Conservation (phyloP, 441 rosid genomes). For the Jatropha multifida region DNA sequence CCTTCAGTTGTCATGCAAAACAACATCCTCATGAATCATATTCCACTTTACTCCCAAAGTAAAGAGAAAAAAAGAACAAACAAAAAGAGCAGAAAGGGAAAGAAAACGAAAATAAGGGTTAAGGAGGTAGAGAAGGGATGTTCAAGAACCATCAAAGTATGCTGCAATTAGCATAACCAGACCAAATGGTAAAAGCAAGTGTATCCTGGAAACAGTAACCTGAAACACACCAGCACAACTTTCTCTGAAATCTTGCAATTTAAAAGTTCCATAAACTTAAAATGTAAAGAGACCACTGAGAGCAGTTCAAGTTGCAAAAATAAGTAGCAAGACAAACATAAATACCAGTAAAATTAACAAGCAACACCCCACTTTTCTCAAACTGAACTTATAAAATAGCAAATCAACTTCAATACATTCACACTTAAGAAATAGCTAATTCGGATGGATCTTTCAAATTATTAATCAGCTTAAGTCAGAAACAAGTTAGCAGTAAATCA, state of each 20-base stretch:
- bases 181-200: not conserved
- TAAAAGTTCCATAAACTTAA: not conserved
- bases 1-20: not conserved
- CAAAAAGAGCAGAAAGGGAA: not conserved
- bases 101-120: not conserved
- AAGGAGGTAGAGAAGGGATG: not conserved
- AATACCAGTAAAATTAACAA: not conserved
- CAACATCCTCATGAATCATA: not conserved
- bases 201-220: not conserved
- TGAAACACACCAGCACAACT: not conserved
- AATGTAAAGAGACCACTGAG: not conserved
- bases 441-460: not conserved
- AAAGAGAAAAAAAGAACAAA: not conserved
- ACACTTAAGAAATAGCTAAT: not conserved
- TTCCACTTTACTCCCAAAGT: not conserved
- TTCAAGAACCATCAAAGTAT: constrained; percentile 3
- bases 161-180: constrained; percentile 5
- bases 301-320: not conserved
- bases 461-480: too few species aligned
- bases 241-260: not conserved
- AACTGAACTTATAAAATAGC: not conserved
- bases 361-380: not conserved
- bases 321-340: not conserved
- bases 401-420: not conserved
- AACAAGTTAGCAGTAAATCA: too few species aligned